Evolutionary conservation across 768 basidiomycete genomes (phyloP).

Genomic region (Lactarius pseudohatsudake): DNA sequence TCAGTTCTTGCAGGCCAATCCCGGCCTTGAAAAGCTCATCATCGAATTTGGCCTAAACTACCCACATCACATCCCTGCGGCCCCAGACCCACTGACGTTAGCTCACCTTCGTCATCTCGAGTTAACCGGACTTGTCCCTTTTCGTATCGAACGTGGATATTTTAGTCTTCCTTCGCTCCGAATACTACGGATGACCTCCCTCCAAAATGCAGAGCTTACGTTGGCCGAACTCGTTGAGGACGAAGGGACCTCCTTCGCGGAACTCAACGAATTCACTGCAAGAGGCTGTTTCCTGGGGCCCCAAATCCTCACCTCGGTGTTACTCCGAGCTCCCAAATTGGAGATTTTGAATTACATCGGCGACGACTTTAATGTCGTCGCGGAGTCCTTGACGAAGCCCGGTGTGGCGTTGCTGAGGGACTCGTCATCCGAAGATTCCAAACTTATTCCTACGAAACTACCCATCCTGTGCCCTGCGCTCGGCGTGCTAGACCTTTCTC

Average conservation of each 20-base stretch:
- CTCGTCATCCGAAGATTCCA: not conserved
- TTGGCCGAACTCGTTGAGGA: conserved; percentile 6
- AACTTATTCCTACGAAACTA: conserved; percentile 1
- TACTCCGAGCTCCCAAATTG: conserved; percentile 7
- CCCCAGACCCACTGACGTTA: conserved; percentile 11
- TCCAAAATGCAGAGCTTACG: not conserved
- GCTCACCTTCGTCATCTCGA: conserved; percentile 25
- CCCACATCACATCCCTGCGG: no score
- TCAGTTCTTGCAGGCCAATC: conserved; percentile 30
- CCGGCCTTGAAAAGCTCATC: conserved; percentile 29
- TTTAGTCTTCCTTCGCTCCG: conserved; percentile 22
- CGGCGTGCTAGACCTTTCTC: conserved; percentile 23
- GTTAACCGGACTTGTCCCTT: conserved; percentile 1
- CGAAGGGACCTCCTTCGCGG: conserved; percentile 19
- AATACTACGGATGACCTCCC: conserved; percentile 10
- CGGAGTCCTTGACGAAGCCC: conserved; percentile 8
- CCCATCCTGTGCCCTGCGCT: conserved; percentile 28
- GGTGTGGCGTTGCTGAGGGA: not conserved
- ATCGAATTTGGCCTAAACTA: not conserved
- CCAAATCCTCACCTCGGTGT: not conserved
- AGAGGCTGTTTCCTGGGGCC: not conserved
- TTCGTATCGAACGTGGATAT: not conserved
- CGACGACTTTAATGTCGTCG: conserved; percentile 8
- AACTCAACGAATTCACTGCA: conserved; percentile 20
- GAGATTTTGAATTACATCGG: conserved; percentile 13